Evolutionary conservation across 768 basidiomycete genomes (phyloP).

Genomic region (Leucocoprinus birnbaumii): DNA sequence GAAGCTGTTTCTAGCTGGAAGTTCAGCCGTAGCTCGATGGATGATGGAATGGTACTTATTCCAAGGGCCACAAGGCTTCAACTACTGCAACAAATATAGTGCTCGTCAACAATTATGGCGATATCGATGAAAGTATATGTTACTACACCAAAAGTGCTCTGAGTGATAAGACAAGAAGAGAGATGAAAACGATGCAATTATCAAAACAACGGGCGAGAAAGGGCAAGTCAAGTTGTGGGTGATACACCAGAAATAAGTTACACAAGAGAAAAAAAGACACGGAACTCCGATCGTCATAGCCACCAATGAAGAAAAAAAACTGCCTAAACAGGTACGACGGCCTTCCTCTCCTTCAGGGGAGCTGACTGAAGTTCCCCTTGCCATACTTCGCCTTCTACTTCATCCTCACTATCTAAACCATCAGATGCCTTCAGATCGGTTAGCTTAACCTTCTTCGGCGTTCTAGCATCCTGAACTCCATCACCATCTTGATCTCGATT

Average conservation of each 20-base stretch:
- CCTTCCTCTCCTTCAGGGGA: neutral
- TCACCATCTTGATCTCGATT: neutral
- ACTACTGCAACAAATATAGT: neutral
- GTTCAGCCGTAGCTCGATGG: neutral
- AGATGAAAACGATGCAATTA: neutral
- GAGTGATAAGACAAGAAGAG: neutral
- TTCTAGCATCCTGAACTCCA: neutral
- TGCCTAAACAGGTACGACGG: neutral
- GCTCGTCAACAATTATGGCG: too few species aligned
- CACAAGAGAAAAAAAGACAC: neutral
- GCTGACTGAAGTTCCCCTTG: neutral
- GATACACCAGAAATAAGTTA: neutral
- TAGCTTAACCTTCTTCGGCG: slow-evolving; percentile 7
- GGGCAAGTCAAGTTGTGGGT: neutral
- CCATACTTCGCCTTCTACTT: slow-evolving; percentile 5
- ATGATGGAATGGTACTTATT: slow-evolving; percentile 1
- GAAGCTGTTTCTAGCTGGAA: too few species aligned
- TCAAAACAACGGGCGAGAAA: neutral
- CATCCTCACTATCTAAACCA: slow-evolving; percentile 7
- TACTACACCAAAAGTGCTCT: too few species aligned
- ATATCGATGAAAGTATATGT: too few species aligned
- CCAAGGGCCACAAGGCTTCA: neutral
- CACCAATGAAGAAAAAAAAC: neutral
- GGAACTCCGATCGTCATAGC: neutral
- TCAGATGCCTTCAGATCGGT: neutral